Conservation (phyloP, 108 stramenopile species). For the Fragilaria radians region DNA sequence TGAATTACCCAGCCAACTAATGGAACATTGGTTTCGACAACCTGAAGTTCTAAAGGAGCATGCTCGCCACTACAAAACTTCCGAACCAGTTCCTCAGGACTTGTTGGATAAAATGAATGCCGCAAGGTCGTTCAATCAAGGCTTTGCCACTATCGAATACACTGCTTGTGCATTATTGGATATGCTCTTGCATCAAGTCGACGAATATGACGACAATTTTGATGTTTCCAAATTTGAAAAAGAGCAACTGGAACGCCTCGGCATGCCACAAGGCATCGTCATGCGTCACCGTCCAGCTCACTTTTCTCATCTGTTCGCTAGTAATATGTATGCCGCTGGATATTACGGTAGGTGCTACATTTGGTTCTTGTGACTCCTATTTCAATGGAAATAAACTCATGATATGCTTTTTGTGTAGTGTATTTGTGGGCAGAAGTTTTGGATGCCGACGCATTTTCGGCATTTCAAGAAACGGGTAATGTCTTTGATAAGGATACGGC, state of each 20-base stretch:
- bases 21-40: slow-evolving; percentile 74
- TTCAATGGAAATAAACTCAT: slow-evolving; percentile 3
- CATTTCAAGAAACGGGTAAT: slow-evolving; percentile 65
- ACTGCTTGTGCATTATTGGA: slow-evolving; percentile 72
- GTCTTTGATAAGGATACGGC: slow-evolving; percentile 55
- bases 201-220: slow-evolving; percentile 69
- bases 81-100: slow-evolving; percentile 59
- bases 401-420: slow-evolving; percentile 11
- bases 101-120: slow-evolving; percentile 57
- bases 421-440: slow-evolving; percentile 62
- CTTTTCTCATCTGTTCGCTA: slow-evolving; percentile 59
- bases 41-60: slow-evolving; percentile 54
- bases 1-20: slow-evolving; percentile 66
- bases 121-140: slow-evolving; percentile 63
- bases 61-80: slow-evolving; percentile 57
- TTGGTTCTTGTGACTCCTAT: not conserved
- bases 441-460: slow-evolving; percentile 72
- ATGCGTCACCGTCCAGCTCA: slow-evolving; percentile 76
- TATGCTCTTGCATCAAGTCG: slow-evolving; percentile 58
- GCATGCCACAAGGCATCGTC: slow-evolving; percentile 75
- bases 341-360: slow-evolving; percentile 38
- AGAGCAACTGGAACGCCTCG: slow-evolving; percentile 45
- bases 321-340: slow-evolving; percentile 49
- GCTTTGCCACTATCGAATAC: slow-evolving; percentile 72
- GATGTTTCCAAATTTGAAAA: slow-evolving; percentile 61